phyloP scores from a whole-genome alignment of 1,284 basidiomycete genomes.

The Taiwanofungus camphoratus region DNA sequence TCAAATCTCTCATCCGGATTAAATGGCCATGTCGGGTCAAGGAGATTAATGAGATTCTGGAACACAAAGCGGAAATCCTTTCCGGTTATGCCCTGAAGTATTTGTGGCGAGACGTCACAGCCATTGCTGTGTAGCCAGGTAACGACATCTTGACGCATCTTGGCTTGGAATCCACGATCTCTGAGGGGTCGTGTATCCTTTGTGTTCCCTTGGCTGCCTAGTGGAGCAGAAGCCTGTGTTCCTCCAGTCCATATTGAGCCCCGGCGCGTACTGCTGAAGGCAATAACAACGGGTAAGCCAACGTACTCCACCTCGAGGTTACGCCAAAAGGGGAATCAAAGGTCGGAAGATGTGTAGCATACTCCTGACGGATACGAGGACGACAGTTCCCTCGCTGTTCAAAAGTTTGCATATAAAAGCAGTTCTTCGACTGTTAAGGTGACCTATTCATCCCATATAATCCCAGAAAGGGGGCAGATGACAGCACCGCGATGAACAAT shows the following conservation, averaged over 20 bases:
- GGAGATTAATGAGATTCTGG: constrained; percentile 63
- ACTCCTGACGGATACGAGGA: too few relatives aligned
- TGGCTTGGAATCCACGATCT: constrained; percentile 62
- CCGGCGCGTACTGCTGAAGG: constrained; percentile 52
- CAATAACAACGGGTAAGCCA: too few relatives aligned
- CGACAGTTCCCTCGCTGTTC: too few relatives aligned
- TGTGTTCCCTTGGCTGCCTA: constrained; percentile 37
- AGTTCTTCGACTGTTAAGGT: too few relatives aligned
- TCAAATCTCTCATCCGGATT: constrained; percentile 60
- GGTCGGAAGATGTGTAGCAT: too few relatives aligned
- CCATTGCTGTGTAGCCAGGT: constrained; percentile 59
- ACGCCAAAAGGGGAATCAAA: too few relatives aligned
- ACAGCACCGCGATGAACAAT: too few relatives aligned
- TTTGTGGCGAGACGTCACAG: constrained; percentile 61
- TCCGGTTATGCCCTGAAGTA: constrained; percentile 67
- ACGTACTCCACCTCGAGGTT: too few relatives aligned
- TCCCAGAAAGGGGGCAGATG: too few relatives aligned
- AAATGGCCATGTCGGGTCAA: constrained; percentile 66
- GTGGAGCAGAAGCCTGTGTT: constrained; percentile 38
- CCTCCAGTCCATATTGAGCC: constrained; percentile 61
- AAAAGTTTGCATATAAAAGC: too few relatives aligned
- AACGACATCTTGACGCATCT: constrained; percentile 71
- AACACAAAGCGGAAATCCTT: constrained; percentile 83
- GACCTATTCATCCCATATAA: too few relatives aligned
- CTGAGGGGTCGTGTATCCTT: constrained; percentile 76